Percentiles rank a stretch among this genome's conserved stretches.
These are phyloP conservation scores for Schizothecium vesticola DNA, from an alignment of 495 filamentous ascomycete genomes.

Conservation along the genomic window DNA sequence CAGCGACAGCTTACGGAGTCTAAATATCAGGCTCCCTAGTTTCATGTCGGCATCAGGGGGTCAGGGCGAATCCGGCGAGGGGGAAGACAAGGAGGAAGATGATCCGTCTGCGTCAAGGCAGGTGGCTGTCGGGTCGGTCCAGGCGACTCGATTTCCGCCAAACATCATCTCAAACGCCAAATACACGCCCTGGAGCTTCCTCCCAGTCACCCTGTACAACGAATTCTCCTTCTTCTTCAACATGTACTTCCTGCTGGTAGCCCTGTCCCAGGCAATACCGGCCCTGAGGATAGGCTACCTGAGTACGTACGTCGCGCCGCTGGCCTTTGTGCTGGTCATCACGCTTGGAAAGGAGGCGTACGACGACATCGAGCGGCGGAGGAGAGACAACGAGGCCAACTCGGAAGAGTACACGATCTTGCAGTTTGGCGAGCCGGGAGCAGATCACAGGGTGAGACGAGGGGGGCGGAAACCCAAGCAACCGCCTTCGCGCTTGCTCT, in stretches of 20 bases:
- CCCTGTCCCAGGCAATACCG: conserved; percentile 86
- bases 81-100: conserved; percentile 42
- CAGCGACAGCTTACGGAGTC: conserved; percentile 31
- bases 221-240: conserved; percentile 99
- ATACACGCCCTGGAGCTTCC: conserved; percentile 93
- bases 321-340: conserved; percentile 86
- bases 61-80: conserved; percentile 31
- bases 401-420: conserved; percentile 83
- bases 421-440: conserved; percentile 51
- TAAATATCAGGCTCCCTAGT: conserved; percentile 45
- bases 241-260: conserved; percentile 94
- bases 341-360: conserved; percentile 94
- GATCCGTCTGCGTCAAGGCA: conserved; percentile 49
- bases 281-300: conserved; percentile 87
- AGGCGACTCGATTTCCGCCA: conserved; percentile 59
- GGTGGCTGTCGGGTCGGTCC: conserved; percentile 44
- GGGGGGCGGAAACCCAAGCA: conserved; percentile 35
- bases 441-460: conserved; percentile 24
- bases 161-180: conserved; percentile 96
- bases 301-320: conserved; percentile 86
- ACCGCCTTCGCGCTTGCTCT: conserved; percentile 28
- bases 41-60: conserved; percentile 43
- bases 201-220: conserved; percentile 91
- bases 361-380: conserved; percentile 82
- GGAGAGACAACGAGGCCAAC: conserved; percentile 90